Evolutionary conservation across 1,284 basidiomycete species (phyloP).

Genomic region (Papiliotrema nemorosa): DNA sequence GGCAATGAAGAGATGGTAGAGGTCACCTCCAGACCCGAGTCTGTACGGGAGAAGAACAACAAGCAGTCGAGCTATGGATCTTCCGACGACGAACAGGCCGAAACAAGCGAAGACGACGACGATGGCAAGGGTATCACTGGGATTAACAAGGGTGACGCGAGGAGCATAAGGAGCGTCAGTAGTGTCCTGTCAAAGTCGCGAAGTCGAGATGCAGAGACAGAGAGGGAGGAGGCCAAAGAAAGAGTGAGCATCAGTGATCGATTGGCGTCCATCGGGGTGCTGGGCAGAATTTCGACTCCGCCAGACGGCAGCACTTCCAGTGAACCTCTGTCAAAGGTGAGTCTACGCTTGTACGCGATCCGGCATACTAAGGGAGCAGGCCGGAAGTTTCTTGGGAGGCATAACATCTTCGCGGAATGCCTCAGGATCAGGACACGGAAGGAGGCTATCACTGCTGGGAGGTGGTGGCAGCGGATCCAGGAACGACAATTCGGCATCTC

Average conservation of each 20-base stretch:
- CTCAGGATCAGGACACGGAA: constrained; percentile 10
- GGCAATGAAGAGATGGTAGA: constrained; percentile 47
- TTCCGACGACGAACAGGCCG: constrained; percentile 38
- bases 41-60: constrained; percentile 32
- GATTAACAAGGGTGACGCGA: constrained; percentile 49
- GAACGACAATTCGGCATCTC: constrained; percentile 14
- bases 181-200: constrained; percentile 60
- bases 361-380: not conserved
- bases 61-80: constrained; percentile 15
- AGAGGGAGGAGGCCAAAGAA: constrained; percentile 51
- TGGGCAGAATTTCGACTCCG: constrained; percentile 24
- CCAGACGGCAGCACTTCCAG: constrained; percentile 49
- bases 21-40: constrained; percentile 42
- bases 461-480: too few relatives aligned
- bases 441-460: constrained; percentile 22
- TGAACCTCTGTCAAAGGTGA: constrained; percentile 9
- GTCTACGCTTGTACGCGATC: not conserved
- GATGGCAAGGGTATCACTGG: constrained; percentile 1
- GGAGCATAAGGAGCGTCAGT: constrained; percentile 75
- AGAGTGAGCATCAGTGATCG: constrained; percentile 64
- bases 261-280: constrained; percentile 64
- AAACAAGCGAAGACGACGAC: constrained; percentile 7
- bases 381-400: not conserved
- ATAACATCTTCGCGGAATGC: constrained; percentile 2
- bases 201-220: constrained; percentile 8